phyloP scores from a whole-genome alignment of 768 basidiomycete species.

The Baorangia bicolor region DNA sequence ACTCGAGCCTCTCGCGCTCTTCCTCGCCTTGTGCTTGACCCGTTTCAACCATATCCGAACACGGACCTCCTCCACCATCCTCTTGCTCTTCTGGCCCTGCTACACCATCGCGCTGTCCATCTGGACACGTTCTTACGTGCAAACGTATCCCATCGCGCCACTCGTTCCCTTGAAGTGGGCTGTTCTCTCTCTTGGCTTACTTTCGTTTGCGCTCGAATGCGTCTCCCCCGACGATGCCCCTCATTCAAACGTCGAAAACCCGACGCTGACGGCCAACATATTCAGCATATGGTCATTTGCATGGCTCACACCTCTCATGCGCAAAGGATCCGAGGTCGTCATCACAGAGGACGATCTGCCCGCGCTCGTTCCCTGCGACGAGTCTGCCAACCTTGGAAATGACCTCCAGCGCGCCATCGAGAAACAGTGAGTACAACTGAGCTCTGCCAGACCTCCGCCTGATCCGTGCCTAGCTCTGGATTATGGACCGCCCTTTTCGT shows the following conservation, averaged over 20 bases:
- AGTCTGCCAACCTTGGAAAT: slow-evolving; percentile 64
- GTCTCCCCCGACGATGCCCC: slow-evolving; percentile 58
- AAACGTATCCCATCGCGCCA: slow-evolving; percentile 30
- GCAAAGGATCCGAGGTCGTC: slow-evolving; percentile 58
- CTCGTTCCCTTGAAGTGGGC: slow-evolving; percentile 47
- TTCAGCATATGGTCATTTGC: slow-evolving; percentile 81
- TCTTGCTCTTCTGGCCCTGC: slow-evolving; percentile 82
- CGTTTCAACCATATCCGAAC: slow-evolving; percentile 70
- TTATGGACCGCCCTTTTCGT: slow-evolving; percentile 73
- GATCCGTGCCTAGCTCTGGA: slow-evolving; percentile 42
- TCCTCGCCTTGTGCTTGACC: slow-evolving; percentile 50
- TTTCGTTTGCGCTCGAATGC: slow-evolving; percentile 66
- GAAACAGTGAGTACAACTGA: slow-evolving; percentile 51
- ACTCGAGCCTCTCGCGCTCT: slow-evolving; percentile 56
- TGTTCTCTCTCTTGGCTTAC: slow-evolving; percentile 44
- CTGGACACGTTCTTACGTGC: slow-evolving; percentile 60
- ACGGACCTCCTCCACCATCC: slow-evolving; percentile 63
- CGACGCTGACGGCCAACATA: slow-evolving; percentile 73
- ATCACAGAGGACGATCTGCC: slow-evolving; percentile 89
- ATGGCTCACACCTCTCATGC: slow-evolving; percentile 85
- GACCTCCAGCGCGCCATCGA: slow-evolving; percentile 61
- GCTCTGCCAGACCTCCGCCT: background rate
- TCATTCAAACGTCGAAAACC: slow-evolving; percentile 55
- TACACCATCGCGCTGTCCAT: slow-evolving; percentile 51
- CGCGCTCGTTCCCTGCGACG: slow-evolving; percentile 62